Percentiles rank a stretch among this genome's conserved stretches.
Conservation (phyloP, 202 grass and related monocot species). For the Setaria italica region DNA sequence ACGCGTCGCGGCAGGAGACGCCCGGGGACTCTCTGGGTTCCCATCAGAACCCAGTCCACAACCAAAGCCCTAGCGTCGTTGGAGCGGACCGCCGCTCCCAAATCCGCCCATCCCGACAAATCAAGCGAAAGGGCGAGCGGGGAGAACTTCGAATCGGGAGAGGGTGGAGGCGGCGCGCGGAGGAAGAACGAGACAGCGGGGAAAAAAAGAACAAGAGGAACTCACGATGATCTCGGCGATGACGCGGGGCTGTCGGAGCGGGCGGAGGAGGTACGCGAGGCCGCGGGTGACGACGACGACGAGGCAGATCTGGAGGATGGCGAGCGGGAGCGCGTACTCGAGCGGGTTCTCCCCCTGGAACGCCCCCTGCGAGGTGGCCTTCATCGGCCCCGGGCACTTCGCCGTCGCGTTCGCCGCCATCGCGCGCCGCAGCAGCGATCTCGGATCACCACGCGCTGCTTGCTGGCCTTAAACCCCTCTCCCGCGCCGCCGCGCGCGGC, state of each 20-base stretch:
- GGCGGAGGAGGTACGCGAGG: slow-evolving; percentile 70
- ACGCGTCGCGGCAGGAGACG: neutral
- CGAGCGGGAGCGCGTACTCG: slow-evolving; percentile 66
- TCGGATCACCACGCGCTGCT: too few relatives aligned
- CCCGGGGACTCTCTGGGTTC: too few relatives aligned
- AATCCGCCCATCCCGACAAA: neutral
- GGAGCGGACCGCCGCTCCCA: neutral
- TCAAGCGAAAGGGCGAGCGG: neutral
- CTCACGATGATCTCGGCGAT: slow-evolving; percentile 90
- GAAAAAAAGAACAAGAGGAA: neutral
- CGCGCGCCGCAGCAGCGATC: too few relatives aligned
- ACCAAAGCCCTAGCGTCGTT: neutral
- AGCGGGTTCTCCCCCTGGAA: slow-evolving; percentile 77
- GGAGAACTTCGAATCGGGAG: too few relatives aligned
- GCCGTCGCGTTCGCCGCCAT: neutral
- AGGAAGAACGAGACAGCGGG: too few relatives aligned
- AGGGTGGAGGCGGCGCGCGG: too few relatives aligned
- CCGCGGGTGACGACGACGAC: slow-evolving; percentile 72
- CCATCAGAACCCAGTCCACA: too few relatives aligned
- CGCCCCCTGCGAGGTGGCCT: slow-evolving; percentile 69
- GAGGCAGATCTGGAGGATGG: slow-evolving; percentile 82
- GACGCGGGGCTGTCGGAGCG: slow-evolving; percentile 76
- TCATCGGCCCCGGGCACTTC: slow-evolving; percentile 52
- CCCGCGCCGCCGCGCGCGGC: too few relatives aligned
- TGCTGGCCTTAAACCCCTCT: too few relatives aligned